phyloP scores from a whole-genome alignment of 1,139 yeast species.

The Blastobotrys buckinghamii region DNA sequence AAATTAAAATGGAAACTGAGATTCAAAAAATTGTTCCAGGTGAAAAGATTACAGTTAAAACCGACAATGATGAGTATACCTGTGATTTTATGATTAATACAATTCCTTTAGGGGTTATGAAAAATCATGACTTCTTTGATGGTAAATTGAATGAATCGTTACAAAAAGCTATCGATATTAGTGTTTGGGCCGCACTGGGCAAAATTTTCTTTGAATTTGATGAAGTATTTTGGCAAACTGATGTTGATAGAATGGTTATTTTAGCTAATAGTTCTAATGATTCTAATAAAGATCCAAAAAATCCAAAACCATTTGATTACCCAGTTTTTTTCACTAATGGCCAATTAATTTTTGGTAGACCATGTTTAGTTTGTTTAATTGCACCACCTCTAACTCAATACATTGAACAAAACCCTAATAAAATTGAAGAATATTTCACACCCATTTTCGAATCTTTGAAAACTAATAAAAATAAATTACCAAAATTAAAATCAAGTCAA shows the following conservation, averaged over 20 bases:
- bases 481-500: conserved; percentile 48
- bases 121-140: conserved; percentile 23
- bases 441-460: conserved; percentile 37
- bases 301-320: conserved; percentile 28
- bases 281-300: not conserved
- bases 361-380: conserved; percentile 54
- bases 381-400: conserved; percentile 64
- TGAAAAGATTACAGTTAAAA: conserved; percentile 14
- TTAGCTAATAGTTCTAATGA: conserved; percentile 20
- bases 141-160: conserved; percentile 53
- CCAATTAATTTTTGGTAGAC: conserved; percentile 32
- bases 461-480: conserved; percentile 22
- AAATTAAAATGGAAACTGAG: conserved; percentile 38
- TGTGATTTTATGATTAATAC: conserved; percentile 49
- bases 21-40: conserved; percentile 41
- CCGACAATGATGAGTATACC: conserved; percentile 29
- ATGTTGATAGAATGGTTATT: conserved; percentile 46
- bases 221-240: conserved; percentile 55
- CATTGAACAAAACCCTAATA: conserved; percentile 38
- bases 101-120: conserved; percentile 64
- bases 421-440: conserved; percentile 40
- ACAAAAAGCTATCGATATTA: conserved; percentile 40
- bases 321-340: conserved; percentile 49
- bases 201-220: conserved; percentile 73
- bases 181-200: conserved; percentile 70